These are phyloP conservation scores for Aspergillus novoparasiticus DNA, from an alignment of 2,329 filamentous ascomycete genomes.

Conservation along the genomic window DNA sequence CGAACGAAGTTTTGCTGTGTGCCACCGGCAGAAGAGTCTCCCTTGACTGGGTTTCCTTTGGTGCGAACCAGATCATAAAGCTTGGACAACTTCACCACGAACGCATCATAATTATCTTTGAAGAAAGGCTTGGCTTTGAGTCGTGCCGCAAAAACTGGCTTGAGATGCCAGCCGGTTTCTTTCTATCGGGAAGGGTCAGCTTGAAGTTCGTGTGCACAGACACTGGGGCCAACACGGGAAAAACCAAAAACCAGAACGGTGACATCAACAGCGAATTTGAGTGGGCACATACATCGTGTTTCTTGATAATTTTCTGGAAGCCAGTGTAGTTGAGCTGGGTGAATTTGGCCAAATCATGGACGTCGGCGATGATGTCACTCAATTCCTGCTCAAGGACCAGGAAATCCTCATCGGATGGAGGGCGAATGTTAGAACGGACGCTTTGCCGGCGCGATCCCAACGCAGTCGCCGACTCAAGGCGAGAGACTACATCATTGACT, in stretches of 20 bases:
- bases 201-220: not conserved
- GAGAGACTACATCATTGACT: slow-evolving; percentile 81
- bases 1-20: slow-evolving; percentile 93
- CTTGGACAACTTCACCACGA: slow-evolving; percentile 90
- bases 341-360: slow-evolving; percentile 97
- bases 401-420: slow-evolving; percentile 86
- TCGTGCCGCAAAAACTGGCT: slow-evolving; percentile 91
- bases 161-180: slow-evolving; percentile 89
- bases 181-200: slow-evolving; percentile 60
- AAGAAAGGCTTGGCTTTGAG: slow-evolving; percentile 97
- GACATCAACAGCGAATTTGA: not conserved
- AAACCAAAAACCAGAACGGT: not conserved
- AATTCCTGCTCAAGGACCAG: slow-evolving; percentile 90
- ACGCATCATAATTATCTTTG: slow-evolving; percentile 97
- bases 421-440: slow-evolving; percentile 21
- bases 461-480: slow-evolving; percentile 63
- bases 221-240: not conserved
- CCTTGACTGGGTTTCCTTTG: slow-evolving; percentile 86
- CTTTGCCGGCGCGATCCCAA: slow-evolving; percentile 41
- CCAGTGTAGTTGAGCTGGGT: slow-evolving; percentile 98
- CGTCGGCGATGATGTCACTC: slow-evolving; percentile 97
- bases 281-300: slow-evolving; percentile 80
- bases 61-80: slow-evolving; percentile 95
- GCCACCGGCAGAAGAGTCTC: slow-evolving; percentile 88
- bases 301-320: slow-evolving; percentile 99